Base-by-base conservation (phyloP, 2,329 filamentous ascomycete species). In the Ascocoryne sarcoides region DNA sequence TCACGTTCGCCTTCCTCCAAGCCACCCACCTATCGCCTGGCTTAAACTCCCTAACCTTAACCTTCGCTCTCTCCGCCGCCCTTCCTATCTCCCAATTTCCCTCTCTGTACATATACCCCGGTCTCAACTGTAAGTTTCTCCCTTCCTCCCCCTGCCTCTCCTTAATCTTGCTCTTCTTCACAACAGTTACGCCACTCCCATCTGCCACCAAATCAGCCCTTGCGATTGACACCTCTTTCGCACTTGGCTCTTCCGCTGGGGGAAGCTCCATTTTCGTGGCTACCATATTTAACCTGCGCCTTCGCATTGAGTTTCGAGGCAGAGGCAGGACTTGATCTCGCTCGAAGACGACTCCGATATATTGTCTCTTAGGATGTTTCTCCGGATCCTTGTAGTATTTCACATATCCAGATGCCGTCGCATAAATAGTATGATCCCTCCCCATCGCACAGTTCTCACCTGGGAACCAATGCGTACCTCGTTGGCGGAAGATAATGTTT, bases 401-500 rank as follows among this genome's bases (percentile, higher is more conserved):
- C 45, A 98, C 92, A 64, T 93, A 98, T 49, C 92, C 92, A 3
- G 82, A 73, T 41, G 83, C 76, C 44, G 79, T 81, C 39, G 92
- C 80, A 64, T 85, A 94, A 60, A 98, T 93, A 37, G 90, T 96
- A 69, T 96, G 92, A 63, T 98, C 89, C 46, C 92, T 83, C 37
- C 92, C 92, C 71, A 96, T 90, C 55, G 81, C 84, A 63, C 84
- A 86, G 66, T 98, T 96, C 62, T 96, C 92, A 56, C 92, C 92
- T 1, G 92, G 83, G 62, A 82, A 90, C 92, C 92, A 98, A 57
- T 81, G 76, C 3, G 92, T 93, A 55, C 92, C 92, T 57, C 90
- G 82, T 65, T 98, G 92, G 61, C 87, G 88, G 76, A 92, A 98
- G 66, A 98, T 84, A 65, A 98, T 98, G 69, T 95, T 96, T 40